phyloP scores from a whole-genome alignment of 768 basidiomycete genomes.

The Galerina marginata region DNA sequence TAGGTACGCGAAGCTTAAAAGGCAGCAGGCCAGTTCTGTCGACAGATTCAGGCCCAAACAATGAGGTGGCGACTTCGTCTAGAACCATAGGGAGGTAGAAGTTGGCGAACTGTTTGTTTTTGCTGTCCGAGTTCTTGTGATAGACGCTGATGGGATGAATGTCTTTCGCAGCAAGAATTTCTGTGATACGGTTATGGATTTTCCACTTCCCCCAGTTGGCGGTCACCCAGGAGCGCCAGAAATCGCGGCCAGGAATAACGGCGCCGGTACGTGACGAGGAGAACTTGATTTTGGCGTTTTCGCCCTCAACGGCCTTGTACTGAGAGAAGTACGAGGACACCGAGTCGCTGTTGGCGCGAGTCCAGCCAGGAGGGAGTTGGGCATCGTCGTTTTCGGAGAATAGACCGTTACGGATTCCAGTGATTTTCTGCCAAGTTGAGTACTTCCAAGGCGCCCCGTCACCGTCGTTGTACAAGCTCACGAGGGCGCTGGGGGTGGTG shows the following conservation, averaged over 20 bases:
- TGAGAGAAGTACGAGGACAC: background rate
- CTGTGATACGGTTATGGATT: slow-evolving; percentile 2
- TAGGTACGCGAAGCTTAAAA: background rate
- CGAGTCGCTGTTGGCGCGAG: background rate
- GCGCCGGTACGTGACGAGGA: background rate
- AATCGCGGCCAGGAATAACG: slow-evolving; percentile 5
- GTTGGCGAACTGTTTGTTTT: background rate
- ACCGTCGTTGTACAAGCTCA: background rate
- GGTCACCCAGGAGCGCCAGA: background rate
- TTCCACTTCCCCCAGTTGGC: background rate
- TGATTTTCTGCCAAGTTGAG: background rate
- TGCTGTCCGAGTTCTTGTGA: background rate
- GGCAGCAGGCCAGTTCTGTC: background rate
- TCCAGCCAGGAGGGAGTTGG: slow-evolving; percentile 1
- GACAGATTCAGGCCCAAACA: slow-evolving; percentile 2
- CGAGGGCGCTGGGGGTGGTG: slow-evolving; percentile 1
- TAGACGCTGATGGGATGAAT: background rate
- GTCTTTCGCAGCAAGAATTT: background rate
- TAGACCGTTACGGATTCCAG: slow-evolving; percentile 1
- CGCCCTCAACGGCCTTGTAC: background rate
- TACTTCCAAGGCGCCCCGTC: slow-evolving; percentile 4
- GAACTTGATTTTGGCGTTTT: slow-evolving; percentile 7
- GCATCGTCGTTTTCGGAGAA: background rate
- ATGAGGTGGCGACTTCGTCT: background rate
- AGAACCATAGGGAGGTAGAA: background rate